phyloP scores from a whole-genome alignment of 768 basidiomycete genomes.

The Tephrocybe sp. region DNA sequence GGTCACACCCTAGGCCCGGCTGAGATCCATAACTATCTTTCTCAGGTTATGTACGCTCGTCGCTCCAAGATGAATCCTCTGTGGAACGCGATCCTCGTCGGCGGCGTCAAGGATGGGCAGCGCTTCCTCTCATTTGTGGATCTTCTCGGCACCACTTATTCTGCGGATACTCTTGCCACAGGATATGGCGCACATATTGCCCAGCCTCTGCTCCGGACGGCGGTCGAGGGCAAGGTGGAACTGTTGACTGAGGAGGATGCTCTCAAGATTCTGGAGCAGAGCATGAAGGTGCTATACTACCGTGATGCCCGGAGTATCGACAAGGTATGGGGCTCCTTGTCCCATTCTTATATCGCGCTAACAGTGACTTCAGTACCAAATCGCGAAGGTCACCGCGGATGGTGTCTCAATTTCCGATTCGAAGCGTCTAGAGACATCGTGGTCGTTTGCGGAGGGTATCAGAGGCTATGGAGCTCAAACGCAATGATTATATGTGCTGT shows the following conservation, averaged over 20 bases:
- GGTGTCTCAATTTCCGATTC: constrained; percentile 84
- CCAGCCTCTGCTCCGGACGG: constrained; percentile 87
- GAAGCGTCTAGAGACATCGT: constrained; percentile 71
- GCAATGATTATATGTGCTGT: constrained; percentile 48
- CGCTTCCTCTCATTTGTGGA: constrained; percentile 93
- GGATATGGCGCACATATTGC: constrained; percentile 95
- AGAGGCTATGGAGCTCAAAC: constrained; percentile 90
- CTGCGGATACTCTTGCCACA: constrained; percentile 90
- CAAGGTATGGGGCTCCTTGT: constrained; percentile 79
- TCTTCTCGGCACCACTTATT: constrained; percentile 94
- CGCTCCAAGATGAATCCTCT: constrained; percentile 89
- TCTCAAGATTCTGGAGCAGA: constrained; percentile 71
- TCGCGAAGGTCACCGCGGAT: constrained; percentile 79
- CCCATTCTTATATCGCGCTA: not conserved
- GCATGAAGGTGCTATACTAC: constrained; percentile 94
- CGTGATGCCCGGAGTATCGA: constrained; percentile 94
- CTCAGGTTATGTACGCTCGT: constrained; percentile 87
- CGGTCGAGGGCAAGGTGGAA: constrained; percentile 82
- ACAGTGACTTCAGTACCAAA: constrained; percentile 73
- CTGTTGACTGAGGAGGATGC: constrained; percentile 79
- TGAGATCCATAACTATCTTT: constrained; percentile 91
- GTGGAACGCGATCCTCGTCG: constrained; percentile 94
- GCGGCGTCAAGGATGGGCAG: constrained; percentile 85
- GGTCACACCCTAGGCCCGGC: constrained; percentile 81
- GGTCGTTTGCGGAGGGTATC: constrained; percentile 92